phyloP scores from a whole-genome alignment of 345 rosid genomes.

The Eucalyptus pumila region DNA sequence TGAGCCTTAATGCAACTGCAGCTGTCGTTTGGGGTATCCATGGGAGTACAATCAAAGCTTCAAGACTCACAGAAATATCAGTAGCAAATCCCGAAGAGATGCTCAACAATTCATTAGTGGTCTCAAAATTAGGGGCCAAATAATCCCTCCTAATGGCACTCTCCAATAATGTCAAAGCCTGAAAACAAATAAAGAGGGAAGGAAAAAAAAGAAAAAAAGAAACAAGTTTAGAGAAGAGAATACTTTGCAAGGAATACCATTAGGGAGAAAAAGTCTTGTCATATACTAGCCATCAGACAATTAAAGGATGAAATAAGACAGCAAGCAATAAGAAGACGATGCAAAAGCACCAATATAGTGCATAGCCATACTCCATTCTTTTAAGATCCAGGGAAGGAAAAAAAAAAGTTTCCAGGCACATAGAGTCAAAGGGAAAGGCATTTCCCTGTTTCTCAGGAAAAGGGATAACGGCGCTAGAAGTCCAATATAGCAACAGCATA shows the following conservation, averaged over 20 bases:
- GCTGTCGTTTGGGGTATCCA: slow-evolving; percentile 77
- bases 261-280: background rate
- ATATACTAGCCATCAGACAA: background rate
- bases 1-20: slow-evolving; percentile 59
- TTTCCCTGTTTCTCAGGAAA: background rate
- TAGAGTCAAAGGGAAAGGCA: background rate
- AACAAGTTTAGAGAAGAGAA: background rate
- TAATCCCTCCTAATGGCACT: slow-evolving; percentile 41
- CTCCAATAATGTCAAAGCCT: slow-evolving; percentile 63
- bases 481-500: background rate
- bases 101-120: slow-evolving; percentile 48
- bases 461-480: background rate
- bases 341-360: background rate
- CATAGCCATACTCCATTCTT: background rate
- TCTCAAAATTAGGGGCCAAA: slow-evolving; percentile 54
- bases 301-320: background rate
- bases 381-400: background rate
- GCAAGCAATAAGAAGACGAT: background rate
- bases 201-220: background rate
- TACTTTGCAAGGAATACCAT: background rate
- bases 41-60: slow-evolving; percentile 35
- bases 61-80: slow-evolving; percentile 1
- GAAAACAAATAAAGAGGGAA: background rate
- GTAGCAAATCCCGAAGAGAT: background rate
- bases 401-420: background rate